A percentile compares a stretch with the other conserved stretches of the same genome.
phyloP scores from a whole-genome alignment of 1,139 yeast species.

The Nematodospora anomalae region DNA sequence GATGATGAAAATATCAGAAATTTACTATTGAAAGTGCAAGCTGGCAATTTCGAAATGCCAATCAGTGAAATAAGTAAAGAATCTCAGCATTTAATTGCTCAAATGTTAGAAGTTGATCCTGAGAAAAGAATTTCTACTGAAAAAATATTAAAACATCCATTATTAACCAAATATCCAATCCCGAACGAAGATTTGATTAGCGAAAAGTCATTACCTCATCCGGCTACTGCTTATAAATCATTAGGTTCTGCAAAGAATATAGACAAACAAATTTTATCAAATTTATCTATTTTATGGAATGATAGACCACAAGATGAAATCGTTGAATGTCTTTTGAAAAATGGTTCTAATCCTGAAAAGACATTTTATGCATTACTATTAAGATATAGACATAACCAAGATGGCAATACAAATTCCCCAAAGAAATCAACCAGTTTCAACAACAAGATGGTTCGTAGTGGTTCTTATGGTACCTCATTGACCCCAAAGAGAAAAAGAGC shows the following conservation, averaged over 20 bases:
- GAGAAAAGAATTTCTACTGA: constrained; percentile 70
- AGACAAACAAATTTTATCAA: constrained; percentile 64
- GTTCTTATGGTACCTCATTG: constrained; percentile 21
- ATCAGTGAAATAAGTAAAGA: constrained; percentile 53
- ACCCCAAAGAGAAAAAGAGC: constrained; percentile 47
- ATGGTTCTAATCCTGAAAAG: constrained; percentile 69
- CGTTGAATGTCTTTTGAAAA: constrained; percentile 49
- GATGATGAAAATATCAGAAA: constrained; percentile 79
- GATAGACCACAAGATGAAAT: constrained; percentile 63
- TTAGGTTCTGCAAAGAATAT: constrained; percentile 49
- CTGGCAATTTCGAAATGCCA: constrained; percentile 75
- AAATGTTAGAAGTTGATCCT: constrained; percentile 82
- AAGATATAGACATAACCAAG: constrained; percentile 54
- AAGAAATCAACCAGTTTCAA: constrained; percentile 20
- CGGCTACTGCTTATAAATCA: constrained; percentile 56
- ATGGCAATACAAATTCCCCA: constrained; percentile 24
- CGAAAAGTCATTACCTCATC: constrained; percentile 60
- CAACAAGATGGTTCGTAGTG: constrained; percentile 20
- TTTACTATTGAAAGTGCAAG: constrained; percentile 68
- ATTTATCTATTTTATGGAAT: constrained; percentile 73
- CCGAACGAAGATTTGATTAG: constrained; percentile 51
- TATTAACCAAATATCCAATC: constrained; percentile 60
- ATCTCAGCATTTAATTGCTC: constrained; percentile 68
- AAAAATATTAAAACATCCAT: constrained; percentile 75
- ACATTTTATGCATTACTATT: constrained; percentile 68